phyloP scores from a whole-genome alignment of 306 rosid genomes.

The Trichosanthes truncata region DNA sequence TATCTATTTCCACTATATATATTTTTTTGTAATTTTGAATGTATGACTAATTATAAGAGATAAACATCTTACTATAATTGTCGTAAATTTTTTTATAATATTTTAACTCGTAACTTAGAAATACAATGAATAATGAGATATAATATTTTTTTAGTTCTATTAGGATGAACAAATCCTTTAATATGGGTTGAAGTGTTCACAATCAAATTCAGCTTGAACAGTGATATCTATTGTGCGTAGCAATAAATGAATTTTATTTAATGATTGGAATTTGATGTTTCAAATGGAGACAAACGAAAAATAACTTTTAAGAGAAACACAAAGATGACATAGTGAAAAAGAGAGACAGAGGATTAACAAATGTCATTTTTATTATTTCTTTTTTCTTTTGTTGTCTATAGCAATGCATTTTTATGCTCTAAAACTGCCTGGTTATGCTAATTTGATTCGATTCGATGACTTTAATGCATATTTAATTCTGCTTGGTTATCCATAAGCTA shows the following conservation, averaged over 20 bases:
- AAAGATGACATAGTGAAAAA: neutral
- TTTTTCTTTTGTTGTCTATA: neutral
- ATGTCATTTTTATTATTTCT: too few species aligned
- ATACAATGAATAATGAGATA: too few species aligned
- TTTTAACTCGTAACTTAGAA: too few species aligned
- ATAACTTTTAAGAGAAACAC: too few species aligned
- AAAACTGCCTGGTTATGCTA: neutral
- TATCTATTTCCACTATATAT: neutral
- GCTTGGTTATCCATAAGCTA: too few species aligned
- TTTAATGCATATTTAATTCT: too few species aligned
- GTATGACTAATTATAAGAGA: neutral
- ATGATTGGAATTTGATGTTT: neutral
- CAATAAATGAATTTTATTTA: too few species aligned
- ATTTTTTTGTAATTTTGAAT: neutral
- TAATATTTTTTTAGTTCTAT: neutral
- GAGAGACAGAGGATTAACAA: neutral
- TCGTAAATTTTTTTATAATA: too few species aligned
- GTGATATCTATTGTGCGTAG: too few species aligned
- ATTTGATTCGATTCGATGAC: neutral
- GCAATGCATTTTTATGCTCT: neutral
- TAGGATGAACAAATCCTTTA: neutral
- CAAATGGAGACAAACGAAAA: neutral
- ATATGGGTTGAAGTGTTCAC: neutral
- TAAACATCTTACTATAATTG: too few species aligned
- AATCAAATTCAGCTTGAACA: too few species aligned